These are phyloP conservation scores for Nemania abortiva DNA, from an alignment of 2,329 filamentous ascomycete species.

Conservation along the genomic window DNA sequence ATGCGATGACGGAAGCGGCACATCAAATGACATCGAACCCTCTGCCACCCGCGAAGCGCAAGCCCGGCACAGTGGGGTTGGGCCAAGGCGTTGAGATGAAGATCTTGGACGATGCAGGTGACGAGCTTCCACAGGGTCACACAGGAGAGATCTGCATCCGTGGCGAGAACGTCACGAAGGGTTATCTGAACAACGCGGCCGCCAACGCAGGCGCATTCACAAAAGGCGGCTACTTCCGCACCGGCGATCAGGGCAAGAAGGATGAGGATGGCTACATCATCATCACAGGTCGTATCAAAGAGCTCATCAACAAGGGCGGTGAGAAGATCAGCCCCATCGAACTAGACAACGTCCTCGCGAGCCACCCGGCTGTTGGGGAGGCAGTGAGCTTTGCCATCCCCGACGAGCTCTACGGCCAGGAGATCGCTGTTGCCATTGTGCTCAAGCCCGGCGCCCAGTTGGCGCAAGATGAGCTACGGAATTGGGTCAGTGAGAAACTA, in stretches of 20 bases:
- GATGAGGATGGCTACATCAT: slow-evolving; percentile 85
- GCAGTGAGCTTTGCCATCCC: slow-evolving; percentile 87
- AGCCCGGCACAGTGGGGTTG: slow-evolving; percentile 84
- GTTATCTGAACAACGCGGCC: slow-evolving; percentile 84
- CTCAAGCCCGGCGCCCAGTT: slow-evolving; percentile 73
- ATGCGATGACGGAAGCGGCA: slow-evolving; percentile 92
- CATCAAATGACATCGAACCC: slow-evolving; percentile 87
- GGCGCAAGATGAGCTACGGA: slow-evolving; percentile 70
- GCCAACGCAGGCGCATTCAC: slow-evolving; percentile 83
- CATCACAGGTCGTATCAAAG: slow-evolving; percentile 93
- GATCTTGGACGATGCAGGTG: slow-evolving; percentile 78
- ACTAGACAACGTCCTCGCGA: slow-evolving; percentile 83
- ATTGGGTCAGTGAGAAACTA: slow-evolving; percentile 76
- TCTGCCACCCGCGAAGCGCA: slow-evolving; percentile 76
- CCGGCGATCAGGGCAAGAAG: slow-evolving; percentile 85
- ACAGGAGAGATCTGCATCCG: slow-evolving; percentile 87
- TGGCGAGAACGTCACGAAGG: slow-evolving; percentile 85
- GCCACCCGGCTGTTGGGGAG: slow-evolving; percentile 78
- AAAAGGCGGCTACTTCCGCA: slow-evolving; percentile 83
- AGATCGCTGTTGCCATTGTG: slow-evolving; percentile 82
- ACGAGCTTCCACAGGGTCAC: slow-evolving; percentile 74
- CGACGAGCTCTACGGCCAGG: slow-evolving; percentile 86
- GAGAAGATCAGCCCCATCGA: slow-evolving; percentile 93
- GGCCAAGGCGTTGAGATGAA: slow-evolving; percentile 86
- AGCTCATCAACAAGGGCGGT: slow-evolving; percentile 90